Evolutionary conservation across 352 stramenopile genomes (phyloP).

Genomic region (Phytophthora crassamura): DNA sequence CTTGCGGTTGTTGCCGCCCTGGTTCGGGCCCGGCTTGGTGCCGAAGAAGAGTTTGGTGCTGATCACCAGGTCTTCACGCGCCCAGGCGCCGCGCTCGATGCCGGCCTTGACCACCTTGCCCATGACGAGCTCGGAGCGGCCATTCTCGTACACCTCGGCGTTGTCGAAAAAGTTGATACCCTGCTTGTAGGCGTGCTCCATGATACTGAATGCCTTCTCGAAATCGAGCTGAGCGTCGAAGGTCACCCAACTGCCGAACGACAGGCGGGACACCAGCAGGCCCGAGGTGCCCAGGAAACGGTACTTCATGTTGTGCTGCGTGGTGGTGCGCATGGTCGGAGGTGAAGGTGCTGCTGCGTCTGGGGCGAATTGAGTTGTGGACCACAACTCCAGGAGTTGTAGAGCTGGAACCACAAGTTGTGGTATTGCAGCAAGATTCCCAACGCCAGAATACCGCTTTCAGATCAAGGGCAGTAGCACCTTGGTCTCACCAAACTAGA

Average conservation of each 20-base stretch:
- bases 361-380: slow-evolving; percentile 21
- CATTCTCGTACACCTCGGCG: slow-evolving; percentile 60
- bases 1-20: slow-evolving; percentile 49
- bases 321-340: slow-evolving; percentile 13
- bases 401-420: too few relatives aligned
- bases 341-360: slow-evolving; percentile 1
- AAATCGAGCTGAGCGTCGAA: slow-evolving; percentile 60
- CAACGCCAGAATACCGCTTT: slow-evolving; percentile 24
- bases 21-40: slow-evolving; percentile 41
- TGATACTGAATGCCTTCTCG: slow-evolving; percentile 64
- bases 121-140: slow-evolving; percentile 61
- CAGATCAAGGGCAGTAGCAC: background rate
- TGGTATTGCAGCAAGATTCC: slow-evolving; percentile 7
- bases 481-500: slow-evolving; percentile 20
- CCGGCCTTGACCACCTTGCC: slow-evolving; percentile 61
- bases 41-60: slow-evolving; percentile 76
- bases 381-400: too few relatives aligned
- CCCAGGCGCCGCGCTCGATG: slow-evolving; percentile 49
- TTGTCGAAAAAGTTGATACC: slow-evolving; percentile 80
- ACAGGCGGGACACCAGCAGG: slow-evolving; percentile 54
- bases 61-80: slow-evolving; percentile 65
- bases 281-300: slow-evolving; percentile 59
- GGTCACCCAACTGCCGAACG: slow-evolving; percentile 60
- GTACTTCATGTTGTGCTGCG: slow-evolving; percentile 63
- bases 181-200: slow-evolving; percentile 66